Conservation (phyloP, 495 filamentous ascomycete genomes). For the Tuber calosporum region DNA sequence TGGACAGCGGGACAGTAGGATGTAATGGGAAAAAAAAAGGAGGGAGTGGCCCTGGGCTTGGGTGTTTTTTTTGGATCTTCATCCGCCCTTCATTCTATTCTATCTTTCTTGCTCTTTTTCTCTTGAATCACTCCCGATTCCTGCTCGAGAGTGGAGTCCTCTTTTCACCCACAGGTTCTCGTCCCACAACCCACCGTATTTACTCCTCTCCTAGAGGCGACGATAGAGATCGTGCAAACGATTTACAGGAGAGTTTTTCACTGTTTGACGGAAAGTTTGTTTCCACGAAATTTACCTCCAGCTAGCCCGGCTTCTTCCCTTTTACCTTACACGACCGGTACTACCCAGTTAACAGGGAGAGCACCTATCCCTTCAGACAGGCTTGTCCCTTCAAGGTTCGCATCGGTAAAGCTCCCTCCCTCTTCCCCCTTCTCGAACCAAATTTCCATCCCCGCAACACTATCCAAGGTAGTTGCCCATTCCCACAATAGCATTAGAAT, state of each 20-base stretch:
- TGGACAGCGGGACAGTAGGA: not conserved
- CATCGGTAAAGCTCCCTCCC: not conserved
- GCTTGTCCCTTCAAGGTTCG: not conserved
- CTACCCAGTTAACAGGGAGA: not conserved
- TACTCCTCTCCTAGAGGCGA: not conserved
- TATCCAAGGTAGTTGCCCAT: not conserved
- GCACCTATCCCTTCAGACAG: not conserved
- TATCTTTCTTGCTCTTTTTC: not conserved
- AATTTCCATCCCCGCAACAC: not conserved
- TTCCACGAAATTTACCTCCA: not conserved
- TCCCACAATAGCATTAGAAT: not conserved
- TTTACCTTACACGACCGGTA: not conserved
- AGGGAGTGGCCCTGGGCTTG: slow-evolving; percentile 1
- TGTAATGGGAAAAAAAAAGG: not conserved
- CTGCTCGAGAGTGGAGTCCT: not conserved
- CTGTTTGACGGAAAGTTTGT: not conserved
- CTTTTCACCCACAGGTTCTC: not conserved
- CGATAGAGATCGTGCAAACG: not conserved
- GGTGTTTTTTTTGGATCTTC: not conserved
- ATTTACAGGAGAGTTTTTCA: not conserved
- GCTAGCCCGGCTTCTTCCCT: not conserved
- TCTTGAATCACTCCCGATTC: not conserved
- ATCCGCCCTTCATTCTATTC: not conserved
- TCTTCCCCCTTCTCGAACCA: not conserved
- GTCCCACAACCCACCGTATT: not conserved